Base-by-base conservation (phyloP, 805 yeast species). In the Phaffomyces opuntiae region DNA sequence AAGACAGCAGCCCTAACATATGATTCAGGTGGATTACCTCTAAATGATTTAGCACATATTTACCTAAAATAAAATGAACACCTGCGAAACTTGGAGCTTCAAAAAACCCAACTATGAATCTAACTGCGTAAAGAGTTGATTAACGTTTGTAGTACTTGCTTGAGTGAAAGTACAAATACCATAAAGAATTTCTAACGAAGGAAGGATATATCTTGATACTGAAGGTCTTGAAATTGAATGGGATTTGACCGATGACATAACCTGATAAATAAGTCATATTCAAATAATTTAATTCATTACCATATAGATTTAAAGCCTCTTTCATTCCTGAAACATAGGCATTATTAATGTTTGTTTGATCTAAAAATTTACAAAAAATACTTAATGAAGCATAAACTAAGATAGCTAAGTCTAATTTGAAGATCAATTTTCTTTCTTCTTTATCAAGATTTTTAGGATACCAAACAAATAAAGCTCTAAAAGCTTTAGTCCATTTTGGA, bases 321-420 rank as follows among this genome's bases (percentile, higher is more conserved):
- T 72, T 62, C 76, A 83, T 70, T 13, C 84, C 82, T 21, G 79
- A 72, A 33, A 78, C 80, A 53, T 79, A 82, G 1, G 87, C 87
- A 55, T 81, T 79, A 50, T 71, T 73, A 24, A 80, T 62, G 56
- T 79, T 80, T 25, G 77, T 63, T 46, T 72, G 76, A 54, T 81
- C 86, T 48, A 81, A 59, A 49, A 70, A 73, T 54, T 78, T 79
- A 46, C 19, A 17, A 17, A 17, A 17, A 17, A 17, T 3, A 17
- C 19, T 17, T 17, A 17, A 17, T 17, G 19, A 17, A 17, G 19
- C 19, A 17, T 17, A 17, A 17, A 17, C 19, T 17, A 17, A 17
- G 19, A 17, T 17, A 17, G 19, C 19, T 17, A 17, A 17, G 19
- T 17, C 19, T 17, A 17, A 17, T 17, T 17, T 17, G 19, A 17